Conservation (phyloP, 176 grass and related monocot genomes). For the Pharus latifolius region DNA sequence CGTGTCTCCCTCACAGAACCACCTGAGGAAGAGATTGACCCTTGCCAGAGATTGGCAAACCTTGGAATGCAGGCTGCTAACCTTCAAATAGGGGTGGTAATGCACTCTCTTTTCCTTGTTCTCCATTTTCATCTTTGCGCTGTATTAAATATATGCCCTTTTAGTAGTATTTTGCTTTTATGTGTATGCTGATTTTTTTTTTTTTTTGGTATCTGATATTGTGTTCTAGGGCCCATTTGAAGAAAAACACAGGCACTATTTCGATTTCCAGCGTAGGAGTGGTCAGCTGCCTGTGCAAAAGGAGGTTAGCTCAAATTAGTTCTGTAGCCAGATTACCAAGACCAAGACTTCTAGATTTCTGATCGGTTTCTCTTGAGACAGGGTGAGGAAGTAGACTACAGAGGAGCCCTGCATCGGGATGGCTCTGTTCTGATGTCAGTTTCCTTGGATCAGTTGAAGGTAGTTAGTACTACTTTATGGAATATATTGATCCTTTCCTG, state of each 20-base stretch:
- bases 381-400: constrained; percentile 94
- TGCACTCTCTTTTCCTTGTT: not conserved
- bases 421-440: constrained; percentile 98
- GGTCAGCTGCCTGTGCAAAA: constrained; percentile 94
- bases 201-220: constrained; percentile 11
- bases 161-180: not conserved
- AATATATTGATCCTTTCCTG: not conserved
- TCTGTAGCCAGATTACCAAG: constrained; percentile 2
- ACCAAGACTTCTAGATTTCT: constrained; percentile 5
- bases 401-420: constrained; percentile 94
- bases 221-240: constrained; percentile 61
- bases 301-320: constrained; percentile 45
- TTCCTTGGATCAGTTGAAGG: constrained; percentile 81
- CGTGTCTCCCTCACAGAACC: constrained; percentile 95
- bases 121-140: not conserved
- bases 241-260: constrained; percentile 92
- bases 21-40: constrained; percentile 92
- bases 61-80: constrained; percentile 61
- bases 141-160: constrained; percentile 10
- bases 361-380: constrained; percentile 13
- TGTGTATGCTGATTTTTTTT: not conserved
- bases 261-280: constrained; percentile 92
- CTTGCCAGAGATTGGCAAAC: constrained; percentile 77
- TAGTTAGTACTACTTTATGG: constrained; percentile 8
- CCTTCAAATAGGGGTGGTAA: constrained; percentile 82